A percentile compares a stretch with the other conserved stretches of the same genome.
phyloP scores from a whole-genome alignment of 495 filamentous ascomycete genomes.

The Stereocaulon alpinum region DNA sequence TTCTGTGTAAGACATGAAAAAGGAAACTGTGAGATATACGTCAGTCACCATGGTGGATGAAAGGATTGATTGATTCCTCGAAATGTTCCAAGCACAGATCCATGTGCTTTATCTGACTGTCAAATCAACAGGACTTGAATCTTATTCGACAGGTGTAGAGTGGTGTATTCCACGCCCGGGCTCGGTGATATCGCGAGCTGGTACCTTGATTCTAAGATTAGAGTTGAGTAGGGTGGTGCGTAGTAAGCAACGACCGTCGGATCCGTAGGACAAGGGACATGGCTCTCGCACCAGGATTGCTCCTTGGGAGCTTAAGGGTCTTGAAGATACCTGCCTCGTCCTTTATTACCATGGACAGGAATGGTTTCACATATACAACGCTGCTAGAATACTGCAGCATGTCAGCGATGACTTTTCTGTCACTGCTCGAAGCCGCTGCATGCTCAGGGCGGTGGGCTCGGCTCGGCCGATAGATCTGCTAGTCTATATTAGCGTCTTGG shows the following conservation, averaged over 20 bases:
- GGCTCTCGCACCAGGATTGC: constrained; percentile 3
- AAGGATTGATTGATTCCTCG: constrained; percentile 40
- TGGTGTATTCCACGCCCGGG: constrained; percentile 5
- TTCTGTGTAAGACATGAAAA: constrained; percentile 36
- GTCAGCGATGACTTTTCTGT: too few species aligned
- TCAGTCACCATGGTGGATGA: constrained; percentile 67
- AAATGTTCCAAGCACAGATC: constrained; percentile 4
- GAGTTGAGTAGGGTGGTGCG: neutral
- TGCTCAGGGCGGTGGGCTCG: too few species aligned
- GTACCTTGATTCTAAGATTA: neutral
- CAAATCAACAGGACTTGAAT: constrained; percentile 1
- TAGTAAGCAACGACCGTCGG: neutral
- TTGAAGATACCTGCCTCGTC: constrained; percentile 2
- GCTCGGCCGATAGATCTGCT: too few species aligned
- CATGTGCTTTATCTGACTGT: neutral
- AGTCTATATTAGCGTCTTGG: too few species aligned
- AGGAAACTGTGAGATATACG: constrained; percentile 55
- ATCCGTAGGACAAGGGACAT: constrained; percentile 3
- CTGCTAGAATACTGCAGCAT: neutral
- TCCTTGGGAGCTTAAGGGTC: neutral
- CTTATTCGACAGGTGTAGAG: neutral
- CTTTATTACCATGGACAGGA: too few species aligned
- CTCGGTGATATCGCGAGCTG: constrained; percentile 10
- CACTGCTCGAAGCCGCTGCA: too few species aligned
- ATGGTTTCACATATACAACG: neutral